Evolutionary conservation across 495 filamentous ascomycete genomes (phyloP).

Genomic region (Endocarpon pusillum): DNA sequence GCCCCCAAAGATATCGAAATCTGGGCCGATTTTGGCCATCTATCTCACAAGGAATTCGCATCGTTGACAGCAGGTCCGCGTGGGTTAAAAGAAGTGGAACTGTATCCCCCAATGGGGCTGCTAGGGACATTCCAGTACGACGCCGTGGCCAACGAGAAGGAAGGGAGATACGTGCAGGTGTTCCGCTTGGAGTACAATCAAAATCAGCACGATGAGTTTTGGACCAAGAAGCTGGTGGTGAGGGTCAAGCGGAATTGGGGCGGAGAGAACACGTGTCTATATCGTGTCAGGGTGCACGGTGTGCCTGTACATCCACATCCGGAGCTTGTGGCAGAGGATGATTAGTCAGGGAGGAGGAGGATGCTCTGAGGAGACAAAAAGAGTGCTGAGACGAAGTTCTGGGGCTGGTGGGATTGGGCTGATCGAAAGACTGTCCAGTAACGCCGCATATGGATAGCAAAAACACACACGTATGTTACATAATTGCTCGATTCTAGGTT

Average conservation of each 20-base stretch:
- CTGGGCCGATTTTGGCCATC: background rate
- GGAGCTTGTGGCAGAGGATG: background rate
- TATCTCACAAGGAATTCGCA: background rate
- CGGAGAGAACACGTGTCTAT: background rate
- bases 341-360: background rate
- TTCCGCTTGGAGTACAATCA: too few species aligned
- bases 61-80: too few species aligned
- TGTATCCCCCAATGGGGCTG: background rate
- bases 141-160: background rate
- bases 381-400: too few species aligned
- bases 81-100: background rate
- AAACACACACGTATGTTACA: too few species aligned
- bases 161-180: background rate
- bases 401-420: too few species aligned
- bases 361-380: background rate
- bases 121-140: background rate
- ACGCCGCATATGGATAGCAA: too few species aligned
- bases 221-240: background rate
- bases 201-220: background rate
- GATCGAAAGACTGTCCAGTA: too few species aligned
- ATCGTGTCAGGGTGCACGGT: background rate
- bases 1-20: background rate
- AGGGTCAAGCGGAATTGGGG: slow-evolving; percentile 1
- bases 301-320: background rate
- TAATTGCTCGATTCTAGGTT: too few species aligned